Base-by-base conservation (phyloP, 257 asterid genomes). In the Solanum piurae region DNA sequence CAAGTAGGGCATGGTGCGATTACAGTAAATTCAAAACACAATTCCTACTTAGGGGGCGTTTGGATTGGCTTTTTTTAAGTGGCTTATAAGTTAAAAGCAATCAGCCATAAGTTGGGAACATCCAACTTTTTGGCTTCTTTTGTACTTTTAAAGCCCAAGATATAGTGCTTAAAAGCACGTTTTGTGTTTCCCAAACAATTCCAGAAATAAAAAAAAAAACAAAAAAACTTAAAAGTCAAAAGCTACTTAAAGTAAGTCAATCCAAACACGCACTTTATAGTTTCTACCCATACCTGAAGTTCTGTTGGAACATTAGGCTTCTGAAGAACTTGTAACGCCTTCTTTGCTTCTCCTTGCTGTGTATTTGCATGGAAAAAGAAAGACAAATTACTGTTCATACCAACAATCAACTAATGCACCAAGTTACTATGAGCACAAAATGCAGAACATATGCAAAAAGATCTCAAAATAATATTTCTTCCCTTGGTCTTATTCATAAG, bases 261-360 rank as follows among this genome's bases (percentile, higher is more conserved):
- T 52, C 23, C 23, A 52, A 1, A 58, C 66, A 20, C 3, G 7
- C 20, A 49, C 58, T 49, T 44, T 5, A 13, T 25, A 79, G 40
- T 44, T 79, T 77, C 16, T 42, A 79, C 37, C 16, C 88, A 88
- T 90, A 95, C 99, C 99, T 97, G 98, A 93, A 95, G 98, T 77
- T 97, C 98, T 88, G 92, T 86, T 38, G 95, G 93, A 88, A 97
- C 96, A 69, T 95, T 97, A 68, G 98, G 96, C 90, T 93, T 97
- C 96, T 95, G 99, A 90, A 97, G 99, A 92, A 97, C 98, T 90
- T 94, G 95, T 91, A 97, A 89, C 36, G 99, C 99, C 92, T 94
- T 97, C 94, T 95, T 97, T 66, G 99, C 98, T 93, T 97, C 99
- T 84, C 99, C 99, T 89, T 93, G 96, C 99, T 97, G 88, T 27